phyloP scores from a whole-genome alignment of 1,284 basidiomycete species.

The Sanghuangporus sanghuang region DNA sequence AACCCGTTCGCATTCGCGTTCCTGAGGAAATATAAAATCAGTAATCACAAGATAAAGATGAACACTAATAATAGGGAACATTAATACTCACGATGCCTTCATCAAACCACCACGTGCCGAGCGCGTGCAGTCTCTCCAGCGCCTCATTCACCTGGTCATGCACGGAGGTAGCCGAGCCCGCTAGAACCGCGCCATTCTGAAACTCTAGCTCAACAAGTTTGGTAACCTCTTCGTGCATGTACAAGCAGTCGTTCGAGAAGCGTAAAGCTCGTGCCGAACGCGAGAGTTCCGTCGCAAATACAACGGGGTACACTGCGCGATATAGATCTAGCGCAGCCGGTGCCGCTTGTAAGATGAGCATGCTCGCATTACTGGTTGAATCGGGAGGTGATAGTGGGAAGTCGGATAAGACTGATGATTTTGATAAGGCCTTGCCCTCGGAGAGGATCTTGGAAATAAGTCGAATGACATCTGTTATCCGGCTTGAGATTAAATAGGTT shows the following conservation, averaged over 20 bases:
- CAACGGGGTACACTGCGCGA: conserved; percentile 76
- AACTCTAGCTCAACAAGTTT: conserved; percentile 17
- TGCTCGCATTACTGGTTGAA: conserved; percentile 32
- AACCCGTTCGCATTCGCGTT: conserved; percentile 38
- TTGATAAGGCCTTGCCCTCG: conserved; percentile 36
- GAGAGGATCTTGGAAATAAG: conserved; percentile 6
- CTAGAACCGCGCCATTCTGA: neutral
- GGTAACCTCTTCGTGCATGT: conserved; percentile 50
- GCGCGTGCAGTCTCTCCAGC: conserved; percentile 8
- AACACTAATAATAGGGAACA: neutral
- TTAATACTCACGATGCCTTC: conserved; percentile 52
- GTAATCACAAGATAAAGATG: neutral
- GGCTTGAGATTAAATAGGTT: conserved; percentile 9
- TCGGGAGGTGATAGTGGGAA: conserved; percentile 20
- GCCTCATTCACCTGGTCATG: conserved; percentile 13
- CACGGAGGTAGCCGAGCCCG: neutral
- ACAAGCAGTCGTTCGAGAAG: conserved; percentile 84
- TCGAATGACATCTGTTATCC: conserved; percentile 10
- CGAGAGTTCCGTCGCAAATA: conserved; percentile 47
- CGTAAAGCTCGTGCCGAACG: conserved; percentile 64
- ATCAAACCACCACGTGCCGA: conserved; percentile 65
- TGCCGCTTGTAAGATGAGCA: conserved; percentile 54
- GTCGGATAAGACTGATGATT: conserved; percentile 46
- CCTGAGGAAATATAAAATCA: conserved; percentile 25
- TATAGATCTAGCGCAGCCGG: conserved; percentile 76